phyloP scores from a whole-genome alignment of 495 filamentous ascomycete species.

The Daldinia vernicosa region DNA sequence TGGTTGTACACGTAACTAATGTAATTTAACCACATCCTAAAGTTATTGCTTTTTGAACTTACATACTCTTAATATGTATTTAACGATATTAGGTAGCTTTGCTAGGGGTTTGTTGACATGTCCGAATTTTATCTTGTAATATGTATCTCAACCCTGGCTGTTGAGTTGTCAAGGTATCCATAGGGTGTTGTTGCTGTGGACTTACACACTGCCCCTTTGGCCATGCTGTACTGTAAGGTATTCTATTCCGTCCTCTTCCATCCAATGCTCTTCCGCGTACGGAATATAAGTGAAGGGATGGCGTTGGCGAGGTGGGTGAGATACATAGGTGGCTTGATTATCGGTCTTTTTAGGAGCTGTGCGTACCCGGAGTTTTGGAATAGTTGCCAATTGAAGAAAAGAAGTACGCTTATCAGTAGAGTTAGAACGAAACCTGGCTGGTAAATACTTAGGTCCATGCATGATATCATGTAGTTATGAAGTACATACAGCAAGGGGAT shows the following conservation, averaged over 20 bases:
- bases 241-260: background rate
- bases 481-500: background rate
- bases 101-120: background rate
- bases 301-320: background rate
- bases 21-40: too few relatives aligned
- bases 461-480: background rate
- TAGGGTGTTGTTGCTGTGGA: background rate
- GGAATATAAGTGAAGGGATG: background rate
- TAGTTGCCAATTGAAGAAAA: background rate
- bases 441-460: too few relatives aligned
- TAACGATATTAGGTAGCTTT: background rate
- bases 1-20: too few relatives aligned
- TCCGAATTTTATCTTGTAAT: background rate
- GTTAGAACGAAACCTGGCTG: background rate
- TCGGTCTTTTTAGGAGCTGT: too few relatives aligned
- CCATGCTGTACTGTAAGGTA: background rate
- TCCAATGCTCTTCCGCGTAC: background rate
- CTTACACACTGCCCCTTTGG: background rate
- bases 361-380: background rate
- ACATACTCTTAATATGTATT: background rate
- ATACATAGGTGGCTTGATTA: background rate
- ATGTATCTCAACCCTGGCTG: background rate
- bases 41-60: too few relatives aligned
- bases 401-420: background rate
- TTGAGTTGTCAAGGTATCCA: conserved; percentile 6